A percentile compares a stretch with the other conserved stretches of the same genome.
Evolutionary conservation across 1,284 basidiomycete genomes (phyloP).

Genomic region (Boletus sp.): DNA sequence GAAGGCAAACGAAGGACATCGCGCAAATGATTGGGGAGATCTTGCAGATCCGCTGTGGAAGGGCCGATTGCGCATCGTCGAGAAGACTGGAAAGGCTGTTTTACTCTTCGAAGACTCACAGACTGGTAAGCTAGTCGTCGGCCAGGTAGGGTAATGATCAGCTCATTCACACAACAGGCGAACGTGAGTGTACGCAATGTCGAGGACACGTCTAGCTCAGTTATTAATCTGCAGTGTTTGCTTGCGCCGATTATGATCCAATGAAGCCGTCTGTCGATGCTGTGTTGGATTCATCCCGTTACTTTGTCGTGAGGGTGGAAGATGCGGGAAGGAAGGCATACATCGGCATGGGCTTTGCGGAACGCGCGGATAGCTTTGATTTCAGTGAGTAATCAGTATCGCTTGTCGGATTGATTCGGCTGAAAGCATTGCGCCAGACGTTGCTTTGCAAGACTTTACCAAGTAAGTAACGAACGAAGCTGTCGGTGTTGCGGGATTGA

Average conservation of each 20-base stretch:
- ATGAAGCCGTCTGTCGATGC: slow-evolving; percentile 85
- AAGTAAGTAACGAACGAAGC: slow-evolving; percentile 52
- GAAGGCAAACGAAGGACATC: slow-evolving; percentile 79
- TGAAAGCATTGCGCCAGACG: slow-evolving; percentile 50
- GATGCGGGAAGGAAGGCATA: slow-evolving; percentile 84
- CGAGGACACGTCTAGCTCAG: slow-evolving; percentile 11
- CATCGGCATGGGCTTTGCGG: slow-evolving; percentile 91
- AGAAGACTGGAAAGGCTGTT: slow-evolving; percentile 56
- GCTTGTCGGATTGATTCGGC: background rate
- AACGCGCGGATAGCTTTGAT: slow-evolving; percentile 90
- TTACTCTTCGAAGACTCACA: slow-evolving; percentile 74
- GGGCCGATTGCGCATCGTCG: slow-evolving; percentile 81
- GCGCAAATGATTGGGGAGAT: slow-evolving; percentile 84
- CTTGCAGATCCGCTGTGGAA: slow-evolving; percentile 83
- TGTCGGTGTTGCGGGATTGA: background rate
- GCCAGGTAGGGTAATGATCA: slow-evolving; percentile 1
- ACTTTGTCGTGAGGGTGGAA: slow-evolving; percentile 92
- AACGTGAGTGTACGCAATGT: slow-evolving; percentile 44
- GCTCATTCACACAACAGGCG: slow-evolving; percentile 41
- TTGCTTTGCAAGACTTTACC: slow-evolving; percentile 92
- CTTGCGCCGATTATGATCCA: slow-evolving; percentile 84
- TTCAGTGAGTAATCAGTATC: slow-evolving; percentile 60
- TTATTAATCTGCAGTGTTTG: slow-evolving; percentile 64
- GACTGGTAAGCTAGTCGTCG: slow-evolving; percentile 49
- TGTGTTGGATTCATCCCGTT: slow-evolving; percentile 92